Evolutionary conservation across 1,139 yeast species (phyloP), one percentile per base, ranked within the genome.

Genomic region (Candida anutae): DNA sequence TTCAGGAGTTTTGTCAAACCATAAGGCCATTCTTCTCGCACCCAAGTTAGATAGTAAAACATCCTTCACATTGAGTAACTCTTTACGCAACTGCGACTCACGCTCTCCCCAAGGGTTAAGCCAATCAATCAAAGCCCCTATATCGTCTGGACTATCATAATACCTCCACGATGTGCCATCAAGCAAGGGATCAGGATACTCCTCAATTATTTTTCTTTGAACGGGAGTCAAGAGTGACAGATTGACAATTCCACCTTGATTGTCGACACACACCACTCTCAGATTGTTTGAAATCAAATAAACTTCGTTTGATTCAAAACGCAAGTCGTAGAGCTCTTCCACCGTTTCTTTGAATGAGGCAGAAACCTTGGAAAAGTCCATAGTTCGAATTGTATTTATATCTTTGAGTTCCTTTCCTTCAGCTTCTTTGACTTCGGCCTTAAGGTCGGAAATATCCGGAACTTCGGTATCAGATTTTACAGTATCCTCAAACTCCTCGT

Each of bases 41-140:
- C 55, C 59, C 47, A 83, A 71, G 43, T 87, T 71, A 9, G 65
- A 58, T 13, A 53, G 46, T 12, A 88, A 68, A 13, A 70, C 67
- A 8, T 71, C 77, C 38, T 72, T 69, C 5, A 76, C 64, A 4
- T 57, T 55, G 6, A 52, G 39, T 28, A 87, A 53, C 44, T 84
- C 95, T 37, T 78, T 78, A 21, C 71, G 56, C 25, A 90, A 62
- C 22, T 59, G 64, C 6, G 76, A 64, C 47, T 90, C 98, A 25
- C 95, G 63, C 29, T 59, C 61, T 3, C 97, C 97, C 67, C 77
- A 72, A 5, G 74, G 77, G 43, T 80, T 77, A 30, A 88, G 62
- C 85, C 94, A 82, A 9, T 55, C 47, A 5, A 78, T 38, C 17
- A 90, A 51, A n/a, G 48, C 49, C 2, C 68, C 70, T 20, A 88